These are phyloP conservation scores for Solanum clarkiae DNA, from an alignment of 257 asterid species.

Conservation along the genomic window DNA sequence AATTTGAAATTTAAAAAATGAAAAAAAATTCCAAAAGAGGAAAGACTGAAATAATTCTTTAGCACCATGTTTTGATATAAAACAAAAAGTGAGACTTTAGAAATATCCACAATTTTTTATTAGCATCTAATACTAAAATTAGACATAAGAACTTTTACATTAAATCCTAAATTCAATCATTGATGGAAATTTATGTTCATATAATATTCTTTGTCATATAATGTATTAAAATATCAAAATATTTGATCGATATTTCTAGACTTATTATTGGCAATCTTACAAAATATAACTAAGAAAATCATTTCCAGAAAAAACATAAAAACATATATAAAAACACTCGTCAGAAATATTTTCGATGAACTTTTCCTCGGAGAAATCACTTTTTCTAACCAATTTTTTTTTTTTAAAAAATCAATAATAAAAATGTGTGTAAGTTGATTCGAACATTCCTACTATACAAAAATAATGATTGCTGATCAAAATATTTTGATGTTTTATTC, in stretches of 20 bases:
- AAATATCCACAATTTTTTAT: background rate
- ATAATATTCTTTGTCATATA: background rate
- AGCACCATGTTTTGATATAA: background rate
- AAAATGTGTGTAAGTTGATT: fast-evolving
- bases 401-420: no score
- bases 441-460: background rate
- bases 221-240: background rate
- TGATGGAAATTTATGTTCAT: no score
- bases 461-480: background rate
- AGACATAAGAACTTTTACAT: no score
- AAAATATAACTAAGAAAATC: background rate
- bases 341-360: fast-evolving
- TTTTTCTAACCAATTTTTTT: no score
- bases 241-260: background rate
- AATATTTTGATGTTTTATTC: no score
- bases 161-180: background rate
- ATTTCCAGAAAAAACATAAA: background rate
- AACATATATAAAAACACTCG: no score
- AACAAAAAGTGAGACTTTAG: background rate
- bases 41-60: background rate
- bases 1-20: background rate
- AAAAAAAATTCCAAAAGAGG: background rate
- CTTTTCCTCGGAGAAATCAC: fast-evolving
- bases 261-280: background rate
- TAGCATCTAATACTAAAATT: no score